phyloP scores from a whole-genome alignment of 1,139 yeast genomes.

The Kurtzmaniella quercitrusa region DNA sequence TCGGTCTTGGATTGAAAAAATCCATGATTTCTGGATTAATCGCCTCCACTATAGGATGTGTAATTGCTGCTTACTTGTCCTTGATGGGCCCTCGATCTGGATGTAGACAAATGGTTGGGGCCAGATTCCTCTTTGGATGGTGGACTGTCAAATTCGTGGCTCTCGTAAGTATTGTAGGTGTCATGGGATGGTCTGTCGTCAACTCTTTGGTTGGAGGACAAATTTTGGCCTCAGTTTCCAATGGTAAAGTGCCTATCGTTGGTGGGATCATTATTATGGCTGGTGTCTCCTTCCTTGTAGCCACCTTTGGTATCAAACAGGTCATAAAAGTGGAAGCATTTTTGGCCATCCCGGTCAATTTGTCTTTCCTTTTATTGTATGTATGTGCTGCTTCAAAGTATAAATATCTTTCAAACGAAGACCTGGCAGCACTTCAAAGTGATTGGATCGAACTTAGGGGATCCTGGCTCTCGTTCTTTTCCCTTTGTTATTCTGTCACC shows the following conservation, averaged over 20 bases:
- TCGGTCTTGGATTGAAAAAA: slow-evolving; percentile 61
- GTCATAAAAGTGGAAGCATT: slow-evolving; percentile 64
- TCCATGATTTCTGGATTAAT: slow-evolving; percentile 57
- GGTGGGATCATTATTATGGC: slow-evolving; percentile 74
- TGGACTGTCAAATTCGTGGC: slow-evolving; percentile 75
- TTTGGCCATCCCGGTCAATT: slow-evolving; percentile 65
- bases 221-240: slow-evolving; percentile 60
- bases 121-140: slow-evolving; percentile 77
- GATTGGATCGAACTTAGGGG: slow-evolving; percentile 47
- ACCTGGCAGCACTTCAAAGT: slow-evolving; percentile 24
- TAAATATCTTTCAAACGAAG: slow-evolving; percentile 32
- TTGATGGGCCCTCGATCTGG: slow-evolving; percentile 88
- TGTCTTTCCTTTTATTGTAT: slow-evolving; percentile 67
- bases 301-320: slow-evolving; percentile 73
- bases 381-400: slow-evolving; percentile 59
- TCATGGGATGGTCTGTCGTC: slow-evolving; percentile 84
- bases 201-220: slow-evolving; percentile 86
- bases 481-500: slow-evolving; percentile 74
- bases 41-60: slow-evolving; percentile 64
- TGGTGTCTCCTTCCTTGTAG: slow-evolving; percentile 56
- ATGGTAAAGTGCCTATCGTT: slow-evolving; percentile 60
- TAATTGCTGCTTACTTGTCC: slow-evolving; percentile 75
- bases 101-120: slow-evolving; percentile 79
- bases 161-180: slow-evolving; percentile 64
- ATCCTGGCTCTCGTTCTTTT: slow-evolving; percentile 68